A percentile compares a stretch with the other conserved stretches of the same genome.
Evolutionary conservation across 2,329 filamentous ascomycete species (phyloP).

Genomic region (Alternaria arborescens): DNA sequence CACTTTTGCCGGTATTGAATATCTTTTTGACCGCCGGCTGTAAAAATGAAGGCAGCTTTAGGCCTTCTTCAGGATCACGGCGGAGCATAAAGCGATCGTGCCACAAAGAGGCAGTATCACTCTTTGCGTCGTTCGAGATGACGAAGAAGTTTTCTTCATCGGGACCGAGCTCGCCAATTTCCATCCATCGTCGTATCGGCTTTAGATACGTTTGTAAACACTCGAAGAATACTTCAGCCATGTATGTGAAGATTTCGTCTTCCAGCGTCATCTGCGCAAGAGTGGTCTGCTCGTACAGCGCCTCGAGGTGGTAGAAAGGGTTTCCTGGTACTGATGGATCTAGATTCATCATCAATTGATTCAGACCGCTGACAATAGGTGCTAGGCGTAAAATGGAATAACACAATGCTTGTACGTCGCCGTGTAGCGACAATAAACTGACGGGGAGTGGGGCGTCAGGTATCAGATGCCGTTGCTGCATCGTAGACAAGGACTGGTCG

Average conservation of each 20-base stretch:
- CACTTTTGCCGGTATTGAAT: conserved; percentile 87
- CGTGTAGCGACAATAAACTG: conserved; percentile 71
- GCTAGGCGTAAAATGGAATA: conserved; percentile 68
- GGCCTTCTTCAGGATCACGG: conserved; percentile 63
- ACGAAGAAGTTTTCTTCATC: conserved; percentile 81
- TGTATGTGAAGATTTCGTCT: conserved; percentile 65
- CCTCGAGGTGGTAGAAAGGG: conserved; percentile 79
- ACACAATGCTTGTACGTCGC: conserved; percentile 64
- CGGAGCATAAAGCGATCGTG: conserved; percentile 75
- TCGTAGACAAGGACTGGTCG: conserved; percentile 64
- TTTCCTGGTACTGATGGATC: conserved; percentile 51
- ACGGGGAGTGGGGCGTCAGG: conserved; percentile 65
- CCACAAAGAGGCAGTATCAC: conserved; percentile 75
- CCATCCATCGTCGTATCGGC: conserved; percentile 85
- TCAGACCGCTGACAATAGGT: conserved; percentile 59
- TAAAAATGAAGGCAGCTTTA: conserved; percentile 79
- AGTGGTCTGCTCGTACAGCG: conserved; percentile 75
- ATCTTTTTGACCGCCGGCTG: conserved; percentile 74
- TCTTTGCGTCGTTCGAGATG: conserved; percentile 63
- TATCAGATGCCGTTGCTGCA: conserved; percentile 69
- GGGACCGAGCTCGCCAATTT: conserved; percentile 72
- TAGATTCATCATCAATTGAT: conserved; percentile 54
- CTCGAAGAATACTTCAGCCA: conserved; percentile 77
- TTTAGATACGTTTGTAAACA: conserved; percentile 84
- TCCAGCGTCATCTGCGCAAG: conserved; percentile 75